Base-by-base conservation (phyloP, 805 yeast genomes). In the Kodamaea neixiangensis region DNA sequence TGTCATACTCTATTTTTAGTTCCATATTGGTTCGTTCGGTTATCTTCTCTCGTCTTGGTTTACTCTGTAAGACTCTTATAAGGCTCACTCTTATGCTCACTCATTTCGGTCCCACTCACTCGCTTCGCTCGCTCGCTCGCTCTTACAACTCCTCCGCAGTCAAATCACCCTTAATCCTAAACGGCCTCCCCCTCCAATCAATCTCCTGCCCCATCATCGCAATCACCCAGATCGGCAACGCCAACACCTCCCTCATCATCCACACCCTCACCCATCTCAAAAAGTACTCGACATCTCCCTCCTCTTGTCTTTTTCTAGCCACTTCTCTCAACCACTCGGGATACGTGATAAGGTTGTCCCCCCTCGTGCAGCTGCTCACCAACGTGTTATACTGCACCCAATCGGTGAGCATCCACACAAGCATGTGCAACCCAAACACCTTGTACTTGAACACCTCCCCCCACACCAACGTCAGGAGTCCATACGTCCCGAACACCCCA, bases 161-260 rank as follows among this genome's bases (percentile, higher is more conserved):
- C 43, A 87, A 71, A 62, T 90, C 96, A 3, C 82, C 73, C 48
- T 82, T 80, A 55, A 90, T 89, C 54, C 71, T 73, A 64, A 89
- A 90, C 1, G 90, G 89, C 55, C 81, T 76, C 34, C 89, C 88
- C 53, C 97, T 73, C 91, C 91, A 85, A 66, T 89, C 89, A 37
- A 85, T 83, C 44, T 80, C 77, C 10, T 85, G 83, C 0, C 97
- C 97, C 25, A 75, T 56, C 86, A 90, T 85, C 1, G 97, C 96
- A 22, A 71, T 72, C 1, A 86, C 52, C 97, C 97, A 90, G 18
- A 90, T 81, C 0, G 96, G 96, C 17, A 90, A 69, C 1, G 97
- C 97, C 48, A 89, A 67, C 0, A 76, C 2, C 63, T 90, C 97
- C 47, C 97, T 73, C 33, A 81, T 63, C 0, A 78, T 33, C 97